Conservation (phyloP, 108 stramenopile species). For the Conticribra weissflogii region DNA sequence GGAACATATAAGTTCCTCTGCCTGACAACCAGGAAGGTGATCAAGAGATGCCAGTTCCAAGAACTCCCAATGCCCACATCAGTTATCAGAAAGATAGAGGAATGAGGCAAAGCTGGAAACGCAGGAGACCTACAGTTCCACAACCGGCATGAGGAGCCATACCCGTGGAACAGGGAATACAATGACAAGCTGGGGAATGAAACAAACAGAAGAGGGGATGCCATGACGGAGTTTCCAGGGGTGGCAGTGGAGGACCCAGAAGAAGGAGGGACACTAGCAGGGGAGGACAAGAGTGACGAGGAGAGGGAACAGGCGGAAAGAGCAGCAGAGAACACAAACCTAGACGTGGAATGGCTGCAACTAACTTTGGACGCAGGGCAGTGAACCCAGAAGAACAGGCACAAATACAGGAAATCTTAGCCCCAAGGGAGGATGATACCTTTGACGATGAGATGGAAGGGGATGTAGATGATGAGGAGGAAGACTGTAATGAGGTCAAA, state of each 20-base stretch:
- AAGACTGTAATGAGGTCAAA: no score
- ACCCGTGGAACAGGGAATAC: slow-evolving; percentile 3
- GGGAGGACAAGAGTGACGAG: slow-evolving; percentile 8
- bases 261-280: slow-evolving; percentile 22
- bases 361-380: no score
- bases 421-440: no score
- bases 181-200: not conserved
- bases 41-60: slow-evolving; percentile 17
- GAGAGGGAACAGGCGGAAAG: slow-evolving; percentile 1
- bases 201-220: not conserved
- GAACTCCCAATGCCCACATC: not conserved
- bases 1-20: slow-evolving; percentile 43
- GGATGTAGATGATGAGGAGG: no score
- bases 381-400: no score
- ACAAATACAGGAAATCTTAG: no score
- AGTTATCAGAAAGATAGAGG: slow-evolving; percentile 16
- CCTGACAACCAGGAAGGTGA: slow-evolving; percentile 28
- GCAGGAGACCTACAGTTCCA: slow-evolving; percentile 4
- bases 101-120: slow-evolving; percentile 24
- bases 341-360: no score
- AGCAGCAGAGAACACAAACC: not conserved
- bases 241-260: slow-evolving; percentile 2
- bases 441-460: no score
- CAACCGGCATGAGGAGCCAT: slow-evolving; percentile 11
- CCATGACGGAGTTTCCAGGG: slow-evolving; percentile 7